Evolutionary conservation across 225 moss, liverwort and hornwort genomes (phyloP).

Genomic region (Takakia lepidozioides): DNA sequence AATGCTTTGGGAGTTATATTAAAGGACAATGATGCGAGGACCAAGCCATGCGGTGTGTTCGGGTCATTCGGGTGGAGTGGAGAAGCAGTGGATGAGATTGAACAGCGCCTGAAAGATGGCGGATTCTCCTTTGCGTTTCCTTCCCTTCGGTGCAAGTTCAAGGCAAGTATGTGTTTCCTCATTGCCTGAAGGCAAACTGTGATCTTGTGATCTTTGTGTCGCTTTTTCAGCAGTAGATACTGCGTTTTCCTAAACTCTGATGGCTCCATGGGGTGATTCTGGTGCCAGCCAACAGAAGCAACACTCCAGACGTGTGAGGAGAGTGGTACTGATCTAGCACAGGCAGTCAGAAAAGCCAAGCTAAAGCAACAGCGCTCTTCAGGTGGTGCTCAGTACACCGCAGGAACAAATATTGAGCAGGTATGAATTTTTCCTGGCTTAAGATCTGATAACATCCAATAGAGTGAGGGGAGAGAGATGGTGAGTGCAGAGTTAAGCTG

Average conservation of each 20-base stretch:
- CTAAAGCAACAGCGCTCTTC: constrained; percentile 45
- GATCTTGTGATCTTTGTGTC: too few relatives aligned
- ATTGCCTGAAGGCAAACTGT: too few relatives aligned
- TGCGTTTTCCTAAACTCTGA: too few relatives aligned
- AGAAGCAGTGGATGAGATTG: constrained; percentile 87
- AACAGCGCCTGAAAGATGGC: constrained; percentile 72
- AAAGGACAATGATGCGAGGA: constrained; percentile 53
- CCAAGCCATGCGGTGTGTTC: constrained; percentile 89
- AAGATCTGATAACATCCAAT: too few relatives aligned
- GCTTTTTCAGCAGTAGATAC: too few relatives aligned
- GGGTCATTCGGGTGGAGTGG: constrained; percentile 99
- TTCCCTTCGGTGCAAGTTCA: constrained; percentile 77
- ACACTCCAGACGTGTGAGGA: constrained; percentile 89
- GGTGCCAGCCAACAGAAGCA: constrained; percentile 73
- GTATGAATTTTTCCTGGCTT: constrained; percentile 12
- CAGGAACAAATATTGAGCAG: constrained; percentile 76
- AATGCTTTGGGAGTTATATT: constrained; percentile 79
- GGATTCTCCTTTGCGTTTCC: constrained; percentile 79
- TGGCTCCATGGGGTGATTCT: constrained; percentile 5
- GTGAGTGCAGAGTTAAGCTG: too few relatives aligned
- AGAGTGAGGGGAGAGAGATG: too few relatives aligned
- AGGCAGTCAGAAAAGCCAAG: constrained; percentile 61
- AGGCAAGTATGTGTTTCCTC: constrained; percentile 32
- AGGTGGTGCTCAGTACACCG: constrained; percentile 36
- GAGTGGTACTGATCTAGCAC: constrained; percentile 91